Base-by-base conservation (phyloP, 2,329 filamentous ascomycete species). In the Ophiocordyceps sinensis region DNA sequence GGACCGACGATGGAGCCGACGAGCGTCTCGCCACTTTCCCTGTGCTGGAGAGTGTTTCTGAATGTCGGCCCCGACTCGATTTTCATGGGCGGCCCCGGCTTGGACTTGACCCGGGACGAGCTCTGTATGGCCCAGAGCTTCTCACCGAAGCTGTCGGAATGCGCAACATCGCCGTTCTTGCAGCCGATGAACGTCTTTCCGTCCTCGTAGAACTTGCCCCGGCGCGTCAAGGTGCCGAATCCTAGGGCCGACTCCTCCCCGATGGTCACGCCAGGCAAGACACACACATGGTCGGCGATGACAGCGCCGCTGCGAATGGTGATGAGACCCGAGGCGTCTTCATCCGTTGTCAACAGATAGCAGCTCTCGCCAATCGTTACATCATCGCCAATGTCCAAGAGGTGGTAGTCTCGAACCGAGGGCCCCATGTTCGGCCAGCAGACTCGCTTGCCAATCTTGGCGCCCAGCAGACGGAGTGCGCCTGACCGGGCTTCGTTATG, bases 401-500 rank as follows among this genome's bases (percentile, higher is more conserved):
- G 56, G 44, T 74, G 68, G 45, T 73, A 75, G 46, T 75, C 69
- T 14, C 66, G 61, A 26, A 75, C 65, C 1, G 56, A 57, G 1
- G 71, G 72, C 1, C 71, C 71, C n/a, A 66, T 71, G 6, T 71
- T 70, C 3, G 71, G 71, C 72, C 71, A 75, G 52, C 74, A 75
- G 1, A 75, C 64, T 7, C 67, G 61, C 47, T 63, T 60, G 23
- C 72, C 72, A 30, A 73, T 61, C 49, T 64, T 67, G 10, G 64
- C 67, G 14, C 71, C 72, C 23, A 75, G 55, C 39, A 66, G 53
- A 11, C 71, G 60, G 5, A 72, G 56, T 1, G 67, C 60, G 28
- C 67, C 53, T 0, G 70, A 73, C 2, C 70, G 73, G 13, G 64
- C 60, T 42, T 73, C 71, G 48, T 75, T 74, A 48, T 76, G 71